phyloP scores from a whole-genome alignment of 306 rosid species.

The Castanopsis chinensis region DNA sequence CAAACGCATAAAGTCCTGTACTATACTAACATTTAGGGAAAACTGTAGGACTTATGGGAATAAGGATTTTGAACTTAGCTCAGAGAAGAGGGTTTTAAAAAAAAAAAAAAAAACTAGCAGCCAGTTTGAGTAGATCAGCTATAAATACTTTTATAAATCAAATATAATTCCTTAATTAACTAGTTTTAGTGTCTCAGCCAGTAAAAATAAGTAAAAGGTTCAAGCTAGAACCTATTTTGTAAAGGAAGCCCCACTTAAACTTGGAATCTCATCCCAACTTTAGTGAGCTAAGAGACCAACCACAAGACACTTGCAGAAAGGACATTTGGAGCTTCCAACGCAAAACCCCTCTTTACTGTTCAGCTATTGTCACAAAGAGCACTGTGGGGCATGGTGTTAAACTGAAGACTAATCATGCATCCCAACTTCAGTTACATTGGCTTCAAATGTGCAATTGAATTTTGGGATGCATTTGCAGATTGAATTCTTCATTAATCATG shows the following conservation, averaged over 20 bases:
- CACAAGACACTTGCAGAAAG: neutral
- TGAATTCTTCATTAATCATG: slow-evolving; percentile 17
- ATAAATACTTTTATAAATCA: too few species aligned
- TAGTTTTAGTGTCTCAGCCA: too few species aligned
- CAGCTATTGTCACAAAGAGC: neutral
- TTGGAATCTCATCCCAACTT: too few species aligned
- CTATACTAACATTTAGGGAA: neutral
- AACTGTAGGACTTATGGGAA: neutral
- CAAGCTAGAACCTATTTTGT: neutral
- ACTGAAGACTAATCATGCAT: neutral
- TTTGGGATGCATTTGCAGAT: slow-evolving; percentile 6
- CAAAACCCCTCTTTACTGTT: neutral
- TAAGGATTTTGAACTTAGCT: neutral
- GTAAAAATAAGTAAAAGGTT: neutral
- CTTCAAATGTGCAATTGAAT: slow-evolving; percentile 6
- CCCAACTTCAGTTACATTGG: slow-evolving; percentile 11
- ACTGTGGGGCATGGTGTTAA: neutral
- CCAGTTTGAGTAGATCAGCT: too few species aligned
- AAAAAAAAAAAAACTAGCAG: too few species aligned
- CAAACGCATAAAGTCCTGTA: too few species aligned
- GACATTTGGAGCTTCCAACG: neutral
- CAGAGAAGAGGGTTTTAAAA: too few species aligned
- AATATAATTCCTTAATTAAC: too few species aligned
- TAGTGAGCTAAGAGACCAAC: too few species aligned
- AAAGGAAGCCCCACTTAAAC: neutral